Evolutionary conservation across 1,139 yeast genomes (phyloP).

Genomic region (Suhomyces panamericanus): DNA sequence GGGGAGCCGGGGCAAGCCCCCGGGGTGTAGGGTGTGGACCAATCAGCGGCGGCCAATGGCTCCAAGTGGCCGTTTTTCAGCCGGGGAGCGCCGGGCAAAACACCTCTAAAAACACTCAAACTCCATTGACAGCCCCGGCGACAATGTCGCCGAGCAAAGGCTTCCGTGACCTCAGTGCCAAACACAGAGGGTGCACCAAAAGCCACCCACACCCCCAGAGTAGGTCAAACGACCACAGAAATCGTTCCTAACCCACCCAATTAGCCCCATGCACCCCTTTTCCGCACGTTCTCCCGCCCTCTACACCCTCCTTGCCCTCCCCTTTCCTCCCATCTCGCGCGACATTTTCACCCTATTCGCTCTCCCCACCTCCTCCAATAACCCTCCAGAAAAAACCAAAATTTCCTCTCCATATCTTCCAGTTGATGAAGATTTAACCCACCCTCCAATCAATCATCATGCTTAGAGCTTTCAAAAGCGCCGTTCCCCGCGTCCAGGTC

Average conservation of each 20-base stretch:
- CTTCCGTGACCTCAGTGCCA: background rate
- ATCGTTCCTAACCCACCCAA: background rate
- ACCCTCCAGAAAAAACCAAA: slow-evolving; percentile 3
- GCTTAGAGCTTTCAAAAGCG: slow-evolving; percentile 49
- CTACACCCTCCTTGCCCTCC: background rate
- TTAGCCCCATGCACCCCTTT: too few species aligned
- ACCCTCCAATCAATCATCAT: slow-evolving; percentile 20
- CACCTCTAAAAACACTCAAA: background rate
- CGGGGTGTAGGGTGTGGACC: background rate
- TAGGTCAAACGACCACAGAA: too few species aligned
- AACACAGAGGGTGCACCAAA: too few species aligned
- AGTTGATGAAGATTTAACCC: slow-evolving; percentile 12
- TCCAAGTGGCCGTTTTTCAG: background rate
- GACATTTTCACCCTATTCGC: background rate
- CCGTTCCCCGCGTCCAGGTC: slow-evolving; percentile 36
- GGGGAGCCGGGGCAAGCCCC: background rate
- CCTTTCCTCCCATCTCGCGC: slow-evolving; percentile 1
- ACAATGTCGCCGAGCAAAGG: background rate
- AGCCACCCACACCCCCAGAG: too few species aligned
- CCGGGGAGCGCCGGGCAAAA: background rate
- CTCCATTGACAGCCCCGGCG: background rate
- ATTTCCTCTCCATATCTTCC: slow-evolving; percentile 6
- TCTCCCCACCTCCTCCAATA: slow-evolving; percentile 6
- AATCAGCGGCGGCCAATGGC: background rate
- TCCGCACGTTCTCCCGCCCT: too few species aligned